Base-by-base conservation (phyloP, 257 asterid genomes). In the Solanum pimpinellifolium region DNA sequence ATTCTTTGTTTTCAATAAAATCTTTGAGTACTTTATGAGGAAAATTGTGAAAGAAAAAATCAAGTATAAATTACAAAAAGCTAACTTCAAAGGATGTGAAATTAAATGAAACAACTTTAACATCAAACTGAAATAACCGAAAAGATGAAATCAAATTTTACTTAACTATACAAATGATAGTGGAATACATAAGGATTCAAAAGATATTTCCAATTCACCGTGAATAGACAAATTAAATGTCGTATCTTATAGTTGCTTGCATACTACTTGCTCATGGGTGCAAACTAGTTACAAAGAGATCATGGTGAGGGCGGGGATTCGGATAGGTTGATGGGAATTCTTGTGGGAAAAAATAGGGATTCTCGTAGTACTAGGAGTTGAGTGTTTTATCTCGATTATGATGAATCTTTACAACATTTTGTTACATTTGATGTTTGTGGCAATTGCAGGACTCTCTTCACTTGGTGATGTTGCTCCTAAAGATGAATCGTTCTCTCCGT, bases 401-500 rank as follows among this genome's bases (percentile, higher is more conserved):
- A 52, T 52, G 62, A 59, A 59, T 59, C 56, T 46, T 49, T 37
- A 80, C 68, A 29, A 49, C 69, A 47, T 31, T 80, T 29, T 80
- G 41, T 80, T 47, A 85, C 84, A 74, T 90, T 70, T 73, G 49
- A 74, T 88, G 76, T 62, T 89, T 86, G 78, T 85, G n/a, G 82
- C 42, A 60, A 70, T 68, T 65, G 39, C 89, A 89, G 93, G 90
- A 66, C 23, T 90, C 89, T 76, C 86, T 92, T 89, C 92, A 39
- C 90, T 89, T 89, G 98, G 96, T 90, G 97, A 94, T 76, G 89
- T 91, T 88, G 93, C 90, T 87, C 92, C 92, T 42, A 93, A 92
- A 92, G 98, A 91, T 90, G 99, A 95, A 88, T 89, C 86, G 27
- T 91, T 92, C 91, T 89, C 96, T 49, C 98, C 95, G 49, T 89